These are phyloP conservation scores for Colletotrichum tamarilloi DNA, from an alignment of 2,329 filamentous ascomycete genomes.

Conservation along the genomic window DNA sequence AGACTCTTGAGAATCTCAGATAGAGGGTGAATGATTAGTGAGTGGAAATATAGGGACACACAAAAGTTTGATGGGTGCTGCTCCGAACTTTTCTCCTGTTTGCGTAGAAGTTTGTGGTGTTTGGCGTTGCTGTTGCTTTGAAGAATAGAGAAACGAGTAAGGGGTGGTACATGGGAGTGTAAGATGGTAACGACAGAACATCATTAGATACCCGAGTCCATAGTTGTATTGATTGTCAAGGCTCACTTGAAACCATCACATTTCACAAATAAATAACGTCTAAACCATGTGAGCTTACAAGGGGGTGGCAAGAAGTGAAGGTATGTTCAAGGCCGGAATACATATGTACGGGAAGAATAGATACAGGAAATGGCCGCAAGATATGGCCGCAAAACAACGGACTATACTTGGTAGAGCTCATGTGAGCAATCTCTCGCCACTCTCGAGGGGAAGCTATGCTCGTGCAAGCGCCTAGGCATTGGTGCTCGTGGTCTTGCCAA, in stretches of 20 bases:
- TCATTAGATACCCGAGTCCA: conserved; percentile 16
- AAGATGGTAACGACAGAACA: not conserved
- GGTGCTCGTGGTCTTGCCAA: conserved; percentile 38
- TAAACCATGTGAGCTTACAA: not conserved
- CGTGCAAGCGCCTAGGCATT: not conserved
- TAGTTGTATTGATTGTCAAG: not conserved
- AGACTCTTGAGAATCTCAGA: not conserved
- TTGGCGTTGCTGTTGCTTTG: not conserved
- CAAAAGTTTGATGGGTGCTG: conserved; percentile 3
- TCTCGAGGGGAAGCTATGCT: not conserved
- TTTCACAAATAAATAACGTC: not conserved
- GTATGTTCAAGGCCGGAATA: not conserved
- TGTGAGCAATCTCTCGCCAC: not conserved
- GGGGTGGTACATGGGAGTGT: not conserved
- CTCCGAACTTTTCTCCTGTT: not conserved
- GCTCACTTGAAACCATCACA: not conserved
- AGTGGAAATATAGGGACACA: not conserved
- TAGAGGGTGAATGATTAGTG: too few relatives aligned
- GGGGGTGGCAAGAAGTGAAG: not conserved
- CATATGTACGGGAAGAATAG: conserved; percentile 2
- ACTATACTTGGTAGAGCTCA: not conserved
- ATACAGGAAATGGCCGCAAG: conserved; percentile 2
- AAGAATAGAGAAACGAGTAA: not conserved
- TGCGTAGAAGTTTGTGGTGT: not conserved
- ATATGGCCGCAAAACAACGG: not conserved